These are phyloP conservation scores for Globisporangium heterothallicum DNA, from an alignment of 352 stramenopile genomes.

Conservation along the genomic window DNA sequence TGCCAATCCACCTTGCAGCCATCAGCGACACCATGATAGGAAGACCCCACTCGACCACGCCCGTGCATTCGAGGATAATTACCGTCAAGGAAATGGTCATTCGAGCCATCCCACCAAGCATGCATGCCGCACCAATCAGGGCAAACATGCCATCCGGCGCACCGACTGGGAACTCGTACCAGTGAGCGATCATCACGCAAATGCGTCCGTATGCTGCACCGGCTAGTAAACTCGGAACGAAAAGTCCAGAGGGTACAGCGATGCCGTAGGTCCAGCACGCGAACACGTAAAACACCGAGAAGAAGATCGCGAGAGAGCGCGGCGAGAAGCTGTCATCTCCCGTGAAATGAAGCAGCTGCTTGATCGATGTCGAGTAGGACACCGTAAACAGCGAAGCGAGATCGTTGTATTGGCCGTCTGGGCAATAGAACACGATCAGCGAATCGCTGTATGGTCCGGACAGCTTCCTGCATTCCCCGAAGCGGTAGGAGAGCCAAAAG, in stretches of 20 bases:
- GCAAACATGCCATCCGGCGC: slow-evolving; percentile 93
- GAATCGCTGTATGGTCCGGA: slow-evolving; percentile 58
- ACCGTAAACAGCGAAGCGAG: slow-evolving; percentile 95
- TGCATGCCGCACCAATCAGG: slow-evolving; percentile 93
- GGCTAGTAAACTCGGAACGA: slow-evolving; percentile 94
- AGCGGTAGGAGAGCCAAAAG: slow-evolving; percentile 80
- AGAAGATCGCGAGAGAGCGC: slow-evolving; percentile 94
- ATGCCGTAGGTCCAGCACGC: slow-evolving; percentile 96
- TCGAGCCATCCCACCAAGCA: slow-evolving; percentile 94
- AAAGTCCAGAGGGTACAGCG: slow-evolving; percentile 94
- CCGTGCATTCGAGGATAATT: slow-evolving; percentile 98
- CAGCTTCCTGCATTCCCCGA: slow-evolving; percentile 51
- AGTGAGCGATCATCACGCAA: slow-evolving; percentile 63
- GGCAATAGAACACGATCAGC: slow-evolving; percentile 93
- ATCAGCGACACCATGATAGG: slow-evolving; percentile 98
- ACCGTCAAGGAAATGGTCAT: slow-evolving; percentile 99
- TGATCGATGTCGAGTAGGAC: slow-evolving; percentile 92
- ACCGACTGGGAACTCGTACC: slow-evolving; percentile 51
- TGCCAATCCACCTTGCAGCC: slow-evolving; percentile 94
- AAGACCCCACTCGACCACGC: slow-evolving; percentile 97
- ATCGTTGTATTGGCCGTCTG: slow-evolving; percentile 95
- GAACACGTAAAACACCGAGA: slow-evolving; percentile 91
- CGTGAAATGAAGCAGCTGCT: slow-evolving; percentile 96
- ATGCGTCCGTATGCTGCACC: slow-evolving; percentile 93
- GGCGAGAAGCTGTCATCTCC: slow-evolving; percentile 88